Evolutionary conservation across 345 rosid species (phyloP).

Genomic region (Aurinia saxatilis): DNA sequence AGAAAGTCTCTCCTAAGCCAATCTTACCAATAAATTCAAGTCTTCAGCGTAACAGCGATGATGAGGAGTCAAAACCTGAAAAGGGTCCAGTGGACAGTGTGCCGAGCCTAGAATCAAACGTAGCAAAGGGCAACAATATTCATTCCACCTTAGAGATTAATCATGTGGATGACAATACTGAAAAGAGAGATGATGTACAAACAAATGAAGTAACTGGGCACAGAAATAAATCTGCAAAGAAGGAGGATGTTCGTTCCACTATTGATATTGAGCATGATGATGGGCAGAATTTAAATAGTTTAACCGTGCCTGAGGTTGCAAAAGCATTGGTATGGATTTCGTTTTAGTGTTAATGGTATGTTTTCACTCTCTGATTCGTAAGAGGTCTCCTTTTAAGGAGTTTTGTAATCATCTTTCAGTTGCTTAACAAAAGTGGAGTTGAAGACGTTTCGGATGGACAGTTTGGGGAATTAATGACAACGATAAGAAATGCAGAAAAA

Average conservation of each 20-base stretch:
- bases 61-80: slow-evolving; percentile 40
- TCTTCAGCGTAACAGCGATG: slow-evolving; percentile 30
- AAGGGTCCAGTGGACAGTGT: slow-evolving; percentile 19
- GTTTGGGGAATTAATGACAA: slow-evolving; percentile 53
- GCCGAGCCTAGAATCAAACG: slow-evolving; percentile 17
- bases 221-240: not conserved
- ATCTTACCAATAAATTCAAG: slow-evolving; percentile 29
- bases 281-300: slow-evolving; percentile 19
- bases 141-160: slow-evolving; percentile 23
- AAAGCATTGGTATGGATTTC: slow-evolving; percentile 41
- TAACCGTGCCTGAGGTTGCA: slow-evolving; percentile 35
- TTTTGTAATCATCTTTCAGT: slow-evolving; percentile 35
- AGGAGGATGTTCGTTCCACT: slow-evolving; percentile 2
- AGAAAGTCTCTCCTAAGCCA: slow-evolving; percentile 44
- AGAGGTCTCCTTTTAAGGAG: not conserved
- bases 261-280: slow-evolving; percentile 26
- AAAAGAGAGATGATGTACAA: slow-evolving; percentile 15
- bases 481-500: slow-evolving; percentile 82
- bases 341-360: not conserved
- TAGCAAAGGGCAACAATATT: not conserved
- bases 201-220: slow-evolving; percentile 2
- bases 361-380: not conserved
- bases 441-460: slow-evolving; percentile 43
- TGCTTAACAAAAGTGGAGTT: slow-evolving; percentile 36
- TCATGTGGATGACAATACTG: slow-evolving; percentile 13